Conservation (phyloP, 2,329 filamentous ascomycete species). For the Plenodomus tracheiphilus region DNA sequence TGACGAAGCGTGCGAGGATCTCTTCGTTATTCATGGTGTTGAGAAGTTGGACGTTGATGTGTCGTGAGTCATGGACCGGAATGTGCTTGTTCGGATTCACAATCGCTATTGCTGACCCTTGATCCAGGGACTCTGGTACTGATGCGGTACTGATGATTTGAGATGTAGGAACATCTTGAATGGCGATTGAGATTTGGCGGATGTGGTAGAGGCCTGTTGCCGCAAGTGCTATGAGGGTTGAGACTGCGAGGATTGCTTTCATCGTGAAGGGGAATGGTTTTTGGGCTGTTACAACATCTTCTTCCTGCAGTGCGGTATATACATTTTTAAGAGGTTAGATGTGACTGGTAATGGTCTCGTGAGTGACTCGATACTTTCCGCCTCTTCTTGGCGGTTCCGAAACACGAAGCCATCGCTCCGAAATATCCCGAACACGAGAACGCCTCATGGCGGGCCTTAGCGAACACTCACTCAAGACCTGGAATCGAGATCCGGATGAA, state of each 20-base stretch:
- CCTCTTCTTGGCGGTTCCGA: neutral
- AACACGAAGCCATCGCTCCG: neutral
- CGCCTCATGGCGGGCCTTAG: neutral
- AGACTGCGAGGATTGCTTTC: slow-evolving; percentile 3
- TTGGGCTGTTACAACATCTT: too few species aligned
- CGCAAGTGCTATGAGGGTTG: slow-evolving; percentile 1
- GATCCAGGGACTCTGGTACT: slow-evolving; percentile 1
- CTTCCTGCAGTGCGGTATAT: too few species aligned
- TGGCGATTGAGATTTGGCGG: neutral
- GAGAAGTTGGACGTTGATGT: slow-evolving; percentile 4
- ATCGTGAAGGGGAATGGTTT: slow-evolving; percentile 1
- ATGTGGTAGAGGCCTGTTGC: slow-evolving; percentile 2
- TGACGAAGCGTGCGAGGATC: slow-evolving; percentile 12
- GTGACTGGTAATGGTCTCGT: neutral
- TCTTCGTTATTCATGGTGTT: slow-evolving; percentile 6
- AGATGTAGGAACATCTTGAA: slow-evolving; percentile 1
- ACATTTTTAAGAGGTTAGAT: neutral
- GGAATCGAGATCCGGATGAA: too few species aligned
- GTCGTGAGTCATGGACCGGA: slow-evolving; percentile 3
- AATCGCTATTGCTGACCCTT: slow-evolving; percentile 3
- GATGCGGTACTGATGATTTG: slow-evolving; percentile 1
- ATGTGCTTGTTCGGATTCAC: slow-evolving; percentile 9
- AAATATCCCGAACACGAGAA: neutral
- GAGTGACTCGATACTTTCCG: neutral
- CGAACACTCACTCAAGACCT: neutral